Percentiles rank a stretch among this genome's conserved stretches.
These are phyloP conservation scores for Marasmius oreades DNA, from an alignment of 1,284 basidiomycete species.

Conservation along the genomic window DNA sequence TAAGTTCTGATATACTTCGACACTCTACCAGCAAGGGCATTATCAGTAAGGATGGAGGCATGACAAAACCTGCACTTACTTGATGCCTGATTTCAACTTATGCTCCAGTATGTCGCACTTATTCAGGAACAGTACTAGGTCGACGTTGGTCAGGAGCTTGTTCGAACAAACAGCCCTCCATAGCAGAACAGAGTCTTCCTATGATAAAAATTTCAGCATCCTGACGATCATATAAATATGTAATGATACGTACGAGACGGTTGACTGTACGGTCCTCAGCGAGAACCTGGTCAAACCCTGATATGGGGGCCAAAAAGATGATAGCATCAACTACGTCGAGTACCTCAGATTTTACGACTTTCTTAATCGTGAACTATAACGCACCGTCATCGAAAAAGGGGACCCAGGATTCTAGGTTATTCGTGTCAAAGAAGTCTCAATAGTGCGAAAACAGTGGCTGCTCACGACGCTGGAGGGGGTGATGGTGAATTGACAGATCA, in stretches of 20 bases:
- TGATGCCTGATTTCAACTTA: conserved; percentile 61
- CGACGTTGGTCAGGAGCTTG: conserved; percentile 67
- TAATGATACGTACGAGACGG: conserved; percentile 47
- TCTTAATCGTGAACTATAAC: conserved; percentile 17
- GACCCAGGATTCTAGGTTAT: conserved; percentile 54
- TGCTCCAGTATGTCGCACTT: conserved; percentile 73
- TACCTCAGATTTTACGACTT: conserved; percentile 1
- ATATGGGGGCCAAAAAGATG: conserved; percentile 79
- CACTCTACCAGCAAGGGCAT: conserved; percentile 30
- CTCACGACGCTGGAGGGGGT: conserved; percentile 33
- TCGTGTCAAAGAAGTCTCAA: conserved; percentile 22
- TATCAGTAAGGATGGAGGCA: not conserved
- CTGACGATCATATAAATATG: conserved; percentile 5
- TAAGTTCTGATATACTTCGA: conserved; percentile 72
- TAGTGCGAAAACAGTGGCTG: conserved; percentile 10
- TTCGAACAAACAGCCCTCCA: conserved; percentile 78
- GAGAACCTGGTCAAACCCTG: conserved; percentile 74
- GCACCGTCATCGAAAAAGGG: conserved; percentile 75
- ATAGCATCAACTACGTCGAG: conserved; percentile 58
- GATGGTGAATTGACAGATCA: conserved; percentile 6
- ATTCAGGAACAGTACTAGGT: conserved; percentile 76
- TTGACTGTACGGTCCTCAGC: conserved; percentile 69
- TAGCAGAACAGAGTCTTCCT: conserved; percentile 78
- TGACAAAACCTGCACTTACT: conserved; percentile 21
- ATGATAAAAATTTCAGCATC: conserved; percentile 8